Base-by-base conservation (phyloP, 2,329 filamentous ascomycete species). In the Thermomyces lanuginosus region DNA sequence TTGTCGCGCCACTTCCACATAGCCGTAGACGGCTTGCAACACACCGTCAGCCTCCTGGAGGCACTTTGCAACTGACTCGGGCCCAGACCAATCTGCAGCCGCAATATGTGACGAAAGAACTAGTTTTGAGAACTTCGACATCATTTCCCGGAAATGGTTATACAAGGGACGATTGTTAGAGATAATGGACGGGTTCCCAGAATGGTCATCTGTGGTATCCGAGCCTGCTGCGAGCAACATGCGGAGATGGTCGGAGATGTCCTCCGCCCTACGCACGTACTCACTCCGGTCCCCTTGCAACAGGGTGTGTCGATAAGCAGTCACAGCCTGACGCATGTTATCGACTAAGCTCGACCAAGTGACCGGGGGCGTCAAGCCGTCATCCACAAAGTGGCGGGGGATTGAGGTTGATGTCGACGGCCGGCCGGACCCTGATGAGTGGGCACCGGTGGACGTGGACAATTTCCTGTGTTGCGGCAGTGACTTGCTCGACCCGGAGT, bases 81-180 rank as follows among this genome's bases (percentile, higher is more conserved):
- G 75, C 29, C 86, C 83, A 6, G 86, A 84, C 72, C 83, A 95
- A 56, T 98, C 89, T 17, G 86, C 81, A 4, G 86, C 83, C 20
- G 89, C 89, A 48, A 98, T 93, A 48, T 98, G 89, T 8, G 89
- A 95, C 2, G 89, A 98, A 25, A 98, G 75, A 22, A 98, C 89
- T 6, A 98, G 65, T 52, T 98, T 98, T n/a, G 89, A 95, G 51
- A 98, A 98, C 43, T 92, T 84, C 22, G 89, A 95, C 89, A 98
- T 98, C 75, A 95, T 95, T 48, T 95, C 89, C 28, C 89, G 69
- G 56, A 98, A 98, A 53, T 95, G 84, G 13, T 89, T 89, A 46
- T 95, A 95, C 9, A 98, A 62, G 0, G 83, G 80, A 52, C 95
- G 95, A 61, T 98, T 98, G 4, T 82, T 91, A 5, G 84, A 93